Percentiles rank a stretch among this genome's conserved stretches.
Conservation (phyloP, 2,329 filamentous ascomycete species). For the Apiospora sp. region DNA sequence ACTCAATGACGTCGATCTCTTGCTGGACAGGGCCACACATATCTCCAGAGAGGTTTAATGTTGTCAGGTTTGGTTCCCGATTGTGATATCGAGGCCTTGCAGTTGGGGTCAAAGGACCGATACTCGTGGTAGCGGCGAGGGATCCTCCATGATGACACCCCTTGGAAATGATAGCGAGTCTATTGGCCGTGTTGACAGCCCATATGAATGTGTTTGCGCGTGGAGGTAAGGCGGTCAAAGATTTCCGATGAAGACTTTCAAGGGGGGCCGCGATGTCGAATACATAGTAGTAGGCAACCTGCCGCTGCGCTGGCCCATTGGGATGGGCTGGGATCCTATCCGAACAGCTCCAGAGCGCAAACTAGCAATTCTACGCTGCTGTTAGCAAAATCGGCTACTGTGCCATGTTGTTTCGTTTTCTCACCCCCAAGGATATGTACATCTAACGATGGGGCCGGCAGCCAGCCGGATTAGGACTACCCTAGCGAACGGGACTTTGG, state of each 20-base stretch:
- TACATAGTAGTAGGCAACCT: not conserved
- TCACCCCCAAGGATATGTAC: not conserved
- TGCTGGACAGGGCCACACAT: not conserved
- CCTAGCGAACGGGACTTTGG: slow-evolving; percentile 5
- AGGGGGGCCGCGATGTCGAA: not conserved
- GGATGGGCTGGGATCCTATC: not conserved
- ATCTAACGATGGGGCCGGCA: not conserved
- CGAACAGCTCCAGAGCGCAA: not conserved
- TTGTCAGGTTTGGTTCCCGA: not conserved
- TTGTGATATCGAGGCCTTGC: not conserved
- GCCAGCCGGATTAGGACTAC: not conserved
- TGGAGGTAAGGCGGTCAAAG: slow-evolving; percentile 13
- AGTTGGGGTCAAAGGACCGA: not conserved
- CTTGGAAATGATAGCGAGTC: slow-evolving; percentile 7
- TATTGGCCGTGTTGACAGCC: not conserved
- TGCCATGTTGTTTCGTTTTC: slow-evolving; percentile 8
- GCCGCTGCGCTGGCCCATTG: slow-evolving; percentile 5
- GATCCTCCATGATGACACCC: slow-evolving; percentile 1
- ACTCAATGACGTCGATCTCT: slow-evolving; percentile 10
- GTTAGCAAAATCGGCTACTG: not conserved
- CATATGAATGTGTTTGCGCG: slow-evolving; percentile 3
- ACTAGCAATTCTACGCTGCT: not conserved
- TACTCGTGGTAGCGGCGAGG: not conserved
- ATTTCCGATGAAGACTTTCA: not conserved
- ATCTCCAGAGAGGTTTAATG: not conserved